Evolutionary conservation across 345 rosid genomes (phyloP), one percentile per base, ranked within the genome.

Genomic region (Salix exigua): DNA sequence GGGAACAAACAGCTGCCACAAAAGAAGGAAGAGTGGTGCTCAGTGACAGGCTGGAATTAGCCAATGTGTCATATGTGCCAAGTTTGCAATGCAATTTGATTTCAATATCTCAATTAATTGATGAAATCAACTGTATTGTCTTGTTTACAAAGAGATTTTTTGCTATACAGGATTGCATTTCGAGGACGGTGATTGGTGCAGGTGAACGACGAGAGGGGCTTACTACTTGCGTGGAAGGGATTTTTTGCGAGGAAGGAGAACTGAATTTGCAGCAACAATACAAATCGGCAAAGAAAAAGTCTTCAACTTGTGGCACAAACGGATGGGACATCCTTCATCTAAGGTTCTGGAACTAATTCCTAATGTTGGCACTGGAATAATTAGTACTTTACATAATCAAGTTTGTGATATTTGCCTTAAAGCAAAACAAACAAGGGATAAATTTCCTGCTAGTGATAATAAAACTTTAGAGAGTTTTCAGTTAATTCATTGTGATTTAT

Each of bases 111-210:
- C 40, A 80, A 4, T 23, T 80, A 6, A 18, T 80, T 64, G 21
- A 67, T 21, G 74, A 67, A 1, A 17, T 16, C 0, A 4, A 73
- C 13, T 73, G 58, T 7, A 9, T 37, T 3, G 40, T 58, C 6
- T n/a, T 13, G 11, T 40, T 79, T 63, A 67, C 77, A 67, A 48
- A 58, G 6, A 18, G 26, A 17, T 0, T 66, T 38, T 78, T 26
- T 78, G 76, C 33, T 46, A 73, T 68, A 67, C 30, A 79, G 73
- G 77, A 78, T 51, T 28, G 18, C 9, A 67, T 1, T 68, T 73
- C 53, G 77, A 73, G 77, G 81, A 79, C 5, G 73, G 37, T 77
- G 66, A 82, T 66, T 82, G 78, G 84, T 3, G 79, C 1, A 13
- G 68, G 77, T 67, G 77, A 77, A 13, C 40, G n/a, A 0, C 0